Evolutionary conservation across 2,329 filamentous ascomycete species (phyloP), one percentile per base, ranked within the genome.

Genomic region (Fusarium mangiferae): DNA sequence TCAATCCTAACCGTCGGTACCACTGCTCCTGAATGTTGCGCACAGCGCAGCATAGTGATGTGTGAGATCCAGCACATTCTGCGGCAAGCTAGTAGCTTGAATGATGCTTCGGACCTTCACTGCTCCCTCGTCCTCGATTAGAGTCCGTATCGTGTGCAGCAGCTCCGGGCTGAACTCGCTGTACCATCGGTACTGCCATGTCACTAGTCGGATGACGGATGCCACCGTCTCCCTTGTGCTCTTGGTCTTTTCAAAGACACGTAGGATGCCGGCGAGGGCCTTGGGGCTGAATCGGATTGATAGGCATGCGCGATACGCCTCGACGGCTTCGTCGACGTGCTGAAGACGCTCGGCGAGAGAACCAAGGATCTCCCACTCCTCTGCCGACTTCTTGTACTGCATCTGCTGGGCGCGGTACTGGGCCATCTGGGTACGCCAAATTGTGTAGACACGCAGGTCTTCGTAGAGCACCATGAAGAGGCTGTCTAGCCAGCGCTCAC

Each of bases 161-260:
- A 99, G 88, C 74, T 95, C 92, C 2, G 96, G 96, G 24, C 95
- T 98, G 84, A 99, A 99, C 89, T 99, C 96, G 64, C 95, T 98
- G 85, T 99, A 99, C 96, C 96, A 99, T 76, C 96, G 89, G 84
- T 98, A 99, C 84, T 99, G 96, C 96, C 96, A 99, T 18, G 96
- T 96, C 39, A 98, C 94, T 46, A 99, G 86, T 59, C 95, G 88
- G 75, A 99, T 98, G 66, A 98, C 87, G n/a, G 94, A 92, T 35
- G 91, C 93, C 12, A 98, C 89, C 65, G 92, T 94, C 69, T 95
- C 93, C 70, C 94, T 87, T 7, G 94, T 95, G 83, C 94, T 94
- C 78, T 93, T 93, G 66, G 89, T 88, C 80, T 90, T 90, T 83
- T 97, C 93, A 76, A 95, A 94, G 54, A 94, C 88, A 62, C 91